phyloP scores from a whole-genome alignment of 1,284 basidiomycete species.

The Cryptococcus neoformans region DNA sequence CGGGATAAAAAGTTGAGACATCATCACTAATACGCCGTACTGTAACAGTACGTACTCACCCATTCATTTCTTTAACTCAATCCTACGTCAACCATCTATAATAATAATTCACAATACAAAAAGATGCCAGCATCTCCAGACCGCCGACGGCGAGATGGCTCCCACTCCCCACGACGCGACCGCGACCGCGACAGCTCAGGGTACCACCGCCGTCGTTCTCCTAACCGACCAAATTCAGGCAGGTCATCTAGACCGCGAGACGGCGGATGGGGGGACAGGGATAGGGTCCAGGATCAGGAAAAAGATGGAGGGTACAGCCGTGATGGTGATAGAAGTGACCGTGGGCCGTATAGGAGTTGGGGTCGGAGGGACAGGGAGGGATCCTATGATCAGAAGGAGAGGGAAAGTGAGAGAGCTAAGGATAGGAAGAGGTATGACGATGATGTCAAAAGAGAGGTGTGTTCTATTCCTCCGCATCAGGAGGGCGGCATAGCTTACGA shows the following conservation, averaged over 20 bases:
- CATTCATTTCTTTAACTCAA: no score
- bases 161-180: slow-evolving; percentile 11
- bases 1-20: no score
- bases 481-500: neutral
- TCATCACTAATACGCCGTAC: no score
- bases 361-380: neutral
- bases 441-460: slow-evolving; percentile 22
- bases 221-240: slow-evolving; percentile 3
- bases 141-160: slow-evolving; percentile 7
- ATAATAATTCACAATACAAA: no score
- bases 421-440: slow-evolving; percentile 42
- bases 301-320: neutral
- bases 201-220: neutral
- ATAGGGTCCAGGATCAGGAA: slow-evolving; percentile 5
- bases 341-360: neutral
- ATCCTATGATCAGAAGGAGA: slow-evolving; percentile 25
- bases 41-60: no score
- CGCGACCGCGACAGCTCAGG: slow-evolving; percentile 8
- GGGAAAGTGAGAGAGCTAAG: slow-evolving; percentile 37
- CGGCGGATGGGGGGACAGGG: slow-evolving; percentile 22
- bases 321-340: neutral
- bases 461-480: neutral
- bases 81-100: no score
- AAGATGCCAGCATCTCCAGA: slow-evolving; percentile 13
- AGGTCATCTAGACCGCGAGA: slow-evolving; percentile 16